phyloP scores from a whole-genome alignment of 129 eudicot genomes.

The Ambrosia artemisiifolia region DNA sequence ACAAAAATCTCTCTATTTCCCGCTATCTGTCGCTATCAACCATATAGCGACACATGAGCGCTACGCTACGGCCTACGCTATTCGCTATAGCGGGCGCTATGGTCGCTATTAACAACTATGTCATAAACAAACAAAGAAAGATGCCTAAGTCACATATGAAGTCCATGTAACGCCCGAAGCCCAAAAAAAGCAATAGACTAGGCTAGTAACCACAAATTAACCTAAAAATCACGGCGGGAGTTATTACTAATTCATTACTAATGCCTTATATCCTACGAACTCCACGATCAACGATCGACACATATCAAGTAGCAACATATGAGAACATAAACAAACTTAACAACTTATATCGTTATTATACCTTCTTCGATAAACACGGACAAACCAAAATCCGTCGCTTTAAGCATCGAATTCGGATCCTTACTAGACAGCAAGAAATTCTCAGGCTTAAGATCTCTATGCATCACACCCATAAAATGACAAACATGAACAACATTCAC shows the following conservation, averaged over 20 bases:
- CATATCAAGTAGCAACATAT: neutral
- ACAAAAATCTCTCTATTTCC: too few relatives aligned
- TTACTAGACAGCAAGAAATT: slow-evolving; percentile 66
- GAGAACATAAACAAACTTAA: neutral
- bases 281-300: neutral
- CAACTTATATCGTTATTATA: slow-evolving; percentile 4
- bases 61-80: too few relatives aligned
- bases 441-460: slow-evolving; percentile 73
- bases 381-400: slow-evolving; percentile 80
- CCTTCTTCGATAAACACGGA: slow-evolving; percentile 88
- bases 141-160: neutral
- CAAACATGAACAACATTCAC: slow-evolving; percentile 85
- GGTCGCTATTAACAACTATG: too few relatives aligned
- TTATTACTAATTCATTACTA: too few relatives aligned
- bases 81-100: too few relatives aligned
- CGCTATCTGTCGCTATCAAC: too few relatives aligned
- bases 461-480: slow-evolving; percentile 89
- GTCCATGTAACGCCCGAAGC: too few relatives aligned
- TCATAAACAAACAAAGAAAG: neutral
- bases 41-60: too few relatives aligned
- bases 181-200: too few relatives aligned
- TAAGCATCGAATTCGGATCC: slow-evolving; percentile 52
- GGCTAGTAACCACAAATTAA: too few relatives aligned
- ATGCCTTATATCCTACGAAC: too few relatives aligned
- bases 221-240: too few relatives aligned